Conservation (phyloP, 129 eudicot species). For the Centrapalus pauciflorus region DNA sequence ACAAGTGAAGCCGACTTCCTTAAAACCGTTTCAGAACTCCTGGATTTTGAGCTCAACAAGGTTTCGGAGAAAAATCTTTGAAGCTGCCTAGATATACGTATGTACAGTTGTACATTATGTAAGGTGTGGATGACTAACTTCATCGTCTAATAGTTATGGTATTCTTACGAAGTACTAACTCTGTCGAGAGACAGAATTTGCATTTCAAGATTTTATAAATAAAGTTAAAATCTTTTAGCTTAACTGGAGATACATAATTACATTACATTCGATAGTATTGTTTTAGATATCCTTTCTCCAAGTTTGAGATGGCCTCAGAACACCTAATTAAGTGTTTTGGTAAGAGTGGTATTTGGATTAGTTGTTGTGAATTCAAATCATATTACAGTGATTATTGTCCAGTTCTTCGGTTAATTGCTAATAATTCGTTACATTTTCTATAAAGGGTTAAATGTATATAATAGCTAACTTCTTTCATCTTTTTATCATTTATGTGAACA, state of each 20-base stretch:
- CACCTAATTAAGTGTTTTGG: too few species aligned
- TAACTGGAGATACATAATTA: background rate
- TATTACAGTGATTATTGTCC: too few species aligned
- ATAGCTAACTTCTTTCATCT: too few species aligned
- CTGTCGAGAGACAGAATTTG: background rate
- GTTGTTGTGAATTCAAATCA: too few species aligned
- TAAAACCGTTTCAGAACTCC: slow-evolving; percentile 36
- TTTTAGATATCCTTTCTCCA: background rate
- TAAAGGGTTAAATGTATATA: too few species aligned
- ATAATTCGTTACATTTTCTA: too few species aligned
- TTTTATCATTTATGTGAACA: too few species aligned
- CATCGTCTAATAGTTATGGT: slow-evolving; percentile 4
- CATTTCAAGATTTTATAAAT: background rate
- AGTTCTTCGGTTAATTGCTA: too few species aligned
- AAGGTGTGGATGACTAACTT: slow-evolving; percentile 18
- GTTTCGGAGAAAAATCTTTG: slow-evolving; percentile 12
- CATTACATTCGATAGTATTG: background rate
- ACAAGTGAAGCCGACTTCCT: slow-evolving; percentile 51
- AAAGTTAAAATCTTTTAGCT: slow-evolving; percentile 3
- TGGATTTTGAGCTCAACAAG: slow-evolving; percentile 44
- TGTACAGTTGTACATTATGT: slow-evolving; percentile 8
- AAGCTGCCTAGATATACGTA: slow-evolving; percentile 9
- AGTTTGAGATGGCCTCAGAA: too few species aligned
- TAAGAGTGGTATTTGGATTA: too few species aligned
- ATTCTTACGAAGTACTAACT: slow-evolving; percentile 11